Percentiles rank a stretch among this genome's conserved stretches.
Evolutionary conservation across 495 filamentous ascomycete species (phyloP).

Genomic region (Aspergillus olivimuriae): DNA sequence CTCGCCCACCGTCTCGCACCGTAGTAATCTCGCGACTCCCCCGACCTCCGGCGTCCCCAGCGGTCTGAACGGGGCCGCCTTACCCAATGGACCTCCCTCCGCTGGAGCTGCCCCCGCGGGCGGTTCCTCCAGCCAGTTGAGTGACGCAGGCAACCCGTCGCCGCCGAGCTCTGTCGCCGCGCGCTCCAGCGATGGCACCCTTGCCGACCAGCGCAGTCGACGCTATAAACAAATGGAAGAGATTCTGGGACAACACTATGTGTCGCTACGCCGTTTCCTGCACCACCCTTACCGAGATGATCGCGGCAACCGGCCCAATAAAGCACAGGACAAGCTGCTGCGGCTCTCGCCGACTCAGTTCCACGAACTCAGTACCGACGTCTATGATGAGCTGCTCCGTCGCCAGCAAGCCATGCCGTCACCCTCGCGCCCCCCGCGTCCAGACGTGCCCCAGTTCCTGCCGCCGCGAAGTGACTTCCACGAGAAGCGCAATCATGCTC

Average conservation of each 20-base stretch:
- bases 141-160: slow-evolving; percentile 61
- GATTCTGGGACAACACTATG: slow-evolving; percentile 72
- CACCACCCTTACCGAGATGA: slow-evolving; percentile 63
- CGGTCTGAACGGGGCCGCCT: slow-evolving; percentile 49
- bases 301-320: slow-evolving; percentile 67
- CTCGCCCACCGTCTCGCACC: slow-evolving; percentile 46
- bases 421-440: slow-evolving; percentile 46
- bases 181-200: slow-evolving; percentile 68
- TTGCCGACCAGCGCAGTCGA: slow-evolving; percentile 50
- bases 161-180: slow-evolving; percentile 77
- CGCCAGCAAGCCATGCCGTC: slow-evolving; percentile 62
- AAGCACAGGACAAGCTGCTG: slow-evolving; percentile 87
- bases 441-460: slow-evolving; percentile 60
- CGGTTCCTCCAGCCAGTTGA: slow-evolving; percentile 21
- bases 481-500: slow-evolving; percentile 92
- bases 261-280: slow-evolving; percentile 71
- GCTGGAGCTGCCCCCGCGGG: too few species aligned
- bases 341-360: slow-evolving; percentile 87
- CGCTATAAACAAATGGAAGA: slow-evolving; percentile 57
- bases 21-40: slow-evolving; percentile 62
- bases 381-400: slow-evolving; percentile 90
- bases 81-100: slow-evolving; percentile 30
- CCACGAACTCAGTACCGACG: slow-evolving; percentile 93
- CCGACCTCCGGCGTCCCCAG: slow-evolving; percentile 60
- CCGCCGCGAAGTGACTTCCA: slow-evolving; percentile 83